Conservation (phyloP, 345 rosid species). For the Bruguiera gymnorhiza region DNA sequence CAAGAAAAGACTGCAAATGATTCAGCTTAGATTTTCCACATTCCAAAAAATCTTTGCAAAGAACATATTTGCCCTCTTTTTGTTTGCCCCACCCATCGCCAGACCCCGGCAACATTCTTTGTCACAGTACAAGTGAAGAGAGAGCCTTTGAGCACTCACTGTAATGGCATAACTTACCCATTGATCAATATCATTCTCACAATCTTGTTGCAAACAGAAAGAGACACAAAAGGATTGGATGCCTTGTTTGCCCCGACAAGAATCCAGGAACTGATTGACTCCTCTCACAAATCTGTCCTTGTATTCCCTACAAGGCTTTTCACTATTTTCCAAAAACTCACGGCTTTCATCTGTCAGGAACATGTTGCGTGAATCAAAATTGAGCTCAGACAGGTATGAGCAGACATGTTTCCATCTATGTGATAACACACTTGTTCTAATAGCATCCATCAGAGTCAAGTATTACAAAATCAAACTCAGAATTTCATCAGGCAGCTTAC, state of each 20-base stretch:
- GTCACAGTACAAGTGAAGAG: neutral
- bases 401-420: slow-evolving; percentile 8
- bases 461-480: neutral
- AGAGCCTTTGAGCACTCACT: neutral
- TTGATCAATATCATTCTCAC: neutral
- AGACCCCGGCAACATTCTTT: neutral
- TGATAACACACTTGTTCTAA: neutral
- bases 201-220: neutral
- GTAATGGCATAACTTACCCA: neutral
- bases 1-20: neutral
- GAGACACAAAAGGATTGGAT: neutral
- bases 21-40: neutral
- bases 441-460: neutral
- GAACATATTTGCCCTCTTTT: neutral
- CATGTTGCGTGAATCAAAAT: neutral
- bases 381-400: neutral
- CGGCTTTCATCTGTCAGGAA: neutral
- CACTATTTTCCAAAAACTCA: neutral
- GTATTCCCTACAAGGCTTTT: neutral
- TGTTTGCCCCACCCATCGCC: neutral
- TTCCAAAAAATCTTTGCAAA: neutral
- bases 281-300: neutral
- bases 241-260: neutral
- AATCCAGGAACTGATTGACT: neutral
- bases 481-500: neutral